Conservation (phyloP, 352 stramenopile genomes). For the Phytophthora pluvialis region DNA sequence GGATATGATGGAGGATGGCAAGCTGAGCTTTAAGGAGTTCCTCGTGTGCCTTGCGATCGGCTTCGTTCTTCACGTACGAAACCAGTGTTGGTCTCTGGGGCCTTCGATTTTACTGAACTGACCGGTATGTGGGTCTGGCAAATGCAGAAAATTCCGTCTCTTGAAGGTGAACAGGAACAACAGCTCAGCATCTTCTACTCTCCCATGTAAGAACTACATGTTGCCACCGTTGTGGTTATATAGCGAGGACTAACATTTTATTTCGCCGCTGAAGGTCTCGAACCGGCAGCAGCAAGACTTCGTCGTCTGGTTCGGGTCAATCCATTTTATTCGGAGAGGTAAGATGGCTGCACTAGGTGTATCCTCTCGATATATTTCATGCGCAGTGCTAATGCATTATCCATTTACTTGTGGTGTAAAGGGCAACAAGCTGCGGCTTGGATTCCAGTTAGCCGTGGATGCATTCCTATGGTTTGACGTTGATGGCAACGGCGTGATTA, state of each 20-base stretch:
- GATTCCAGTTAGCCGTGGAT: constrained; percentile 84
- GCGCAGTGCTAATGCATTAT: background rate
- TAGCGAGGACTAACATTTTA: background rate
- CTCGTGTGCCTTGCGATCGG: constrained; percentile 87
- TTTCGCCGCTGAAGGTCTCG: constrained; percentile 12
- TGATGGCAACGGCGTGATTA: constrained; percentile 79
- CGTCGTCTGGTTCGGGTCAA: constrained; percentile 19
- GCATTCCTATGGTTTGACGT: constrained; percentile 89
- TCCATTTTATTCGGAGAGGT: constrained; percentile 79
- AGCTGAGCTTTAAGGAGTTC: constrained; percentile 89
- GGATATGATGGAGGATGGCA: constrained; percentile 83
- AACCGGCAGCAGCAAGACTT: constrained; percentile 23
- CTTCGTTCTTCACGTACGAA: constrained; percentile 83
- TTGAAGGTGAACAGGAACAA: constrained; percentile 55
- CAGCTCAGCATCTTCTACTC: constrained; percentile 84
- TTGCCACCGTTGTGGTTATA: background rate
- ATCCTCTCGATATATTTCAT: background rate
- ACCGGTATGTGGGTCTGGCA: no score
- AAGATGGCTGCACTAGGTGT: background rate
- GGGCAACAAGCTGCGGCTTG: constrained; percentile 83
- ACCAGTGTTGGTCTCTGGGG: no score
- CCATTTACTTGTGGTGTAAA: constrained; percentile 16
- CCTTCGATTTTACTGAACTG: no score
- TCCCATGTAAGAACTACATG: constrained; percentile 49
- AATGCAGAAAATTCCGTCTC: constrained; percentile 75